These are phyloP conservation scores for Solioccasus polychromus DNA, from an alignment of 768 basidiomycete species.

Conservation along the genomic window DNA sequence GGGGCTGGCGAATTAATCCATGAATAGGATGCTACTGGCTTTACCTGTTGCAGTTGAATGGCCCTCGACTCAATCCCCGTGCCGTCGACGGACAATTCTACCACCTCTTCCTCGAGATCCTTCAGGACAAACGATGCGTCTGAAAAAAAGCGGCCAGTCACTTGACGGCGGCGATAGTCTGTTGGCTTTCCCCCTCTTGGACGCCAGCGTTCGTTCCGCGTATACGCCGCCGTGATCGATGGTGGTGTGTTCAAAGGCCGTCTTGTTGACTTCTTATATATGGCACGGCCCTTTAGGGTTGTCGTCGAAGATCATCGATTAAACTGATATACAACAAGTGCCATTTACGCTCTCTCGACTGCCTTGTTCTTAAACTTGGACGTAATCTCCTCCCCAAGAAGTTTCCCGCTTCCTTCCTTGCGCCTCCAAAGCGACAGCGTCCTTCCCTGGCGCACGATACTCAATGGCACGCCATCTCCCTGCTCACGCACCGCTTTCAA, in stretches of 20 bases:
- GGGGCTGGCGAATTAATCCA: slow-evolving; percentile 44
- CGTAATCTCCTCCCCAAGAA: slow-evolving; percentile 18
- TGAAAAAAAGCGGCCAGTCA: not conserved
- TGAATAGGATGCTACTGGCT: slow-evolving; percentile 50
- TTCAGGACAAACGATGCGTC: slow-evolving; percentile 16
- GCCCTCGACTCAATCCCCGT: slow-evolving; percentile 10
- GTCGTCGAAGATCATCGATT: too few species aligned
- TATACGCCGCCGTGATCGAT: slow-evolving; percentile 21
- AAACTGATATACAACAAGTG: too few species aligned
- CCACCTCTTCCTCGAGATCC: slow-evolving; percentile 19
- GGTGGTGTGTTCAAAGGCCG: not conserved
- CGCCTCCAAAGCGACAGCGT: slow-evolving; percentile 51
- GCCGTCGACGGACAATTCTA: slow-evolving; percentile 14
- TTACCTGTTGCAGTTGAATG: slow-evolving; percentile 38
- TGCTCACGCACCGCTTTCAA: slow-evolving; percentile 47
- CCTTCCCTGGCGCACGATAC: slow-evolving; percentile 47
- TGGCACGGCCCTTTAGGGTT: too few species aligned
- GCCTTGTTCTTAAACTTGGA: slow-evolving; percentile 22
- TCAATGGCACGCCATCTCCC: slow-evolving; percentile 51
- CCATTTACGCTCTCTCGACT: too few species aligned
- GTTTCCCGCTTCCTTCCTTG: slow-evolving; percentile 24
- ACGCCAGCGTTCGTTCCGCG: slow-evolving; percentile 7
- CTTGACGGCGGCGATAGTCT: not conserved
- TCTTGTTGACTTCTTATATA: too few species aligned
- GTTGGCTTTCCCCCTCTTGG: slow-evolving; percentile 15